Evolutionary conservation across 2,329 filamentous ascomycete species (phyloP).

Genomic region (Sclerotinia minor): DNA sequence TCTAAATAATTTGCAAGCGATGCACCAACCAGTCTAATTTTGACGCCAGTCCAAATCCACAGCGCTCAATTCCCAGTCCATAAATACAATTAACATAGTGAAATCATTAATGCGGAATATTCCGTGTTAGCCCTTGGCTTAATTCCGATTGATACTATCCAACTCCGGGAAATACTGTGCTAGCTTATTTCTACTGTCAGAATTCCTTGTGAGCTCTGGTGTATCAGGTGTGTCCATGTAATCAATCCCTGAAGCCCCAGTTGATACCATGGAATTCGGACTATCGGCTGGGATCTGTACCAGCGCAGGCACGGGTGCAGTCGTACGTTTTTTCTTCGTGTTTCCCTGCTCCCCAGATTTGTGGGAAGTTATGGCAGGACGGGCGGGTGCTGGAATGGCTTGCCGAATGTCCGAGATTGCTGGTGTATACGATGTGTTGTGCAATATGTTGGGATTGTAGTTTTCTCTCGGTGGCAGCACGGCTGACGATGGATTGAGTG

Average conservation of each 20-base stretch:
- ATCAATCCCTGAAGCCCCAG: neutral
- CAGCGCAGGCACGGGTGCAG: neutral
- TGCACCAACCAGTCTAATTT: conserved; percentile 9
- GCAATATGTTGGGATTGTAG: neutral
- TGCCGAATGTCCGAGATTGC: conserved; percentile 7
- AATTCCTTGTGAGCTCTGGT: conserved; percentile 34
- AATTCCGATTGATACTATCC: conserved; percentile 21
- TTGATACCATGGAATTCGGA: neutral
- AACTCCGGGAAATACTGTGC: conserved; percentile 40
- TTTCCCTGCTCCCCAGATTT: conserved; percentile 35
- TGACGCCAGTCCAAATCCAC: conserved; percentile 10
- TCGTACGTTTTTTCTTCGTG: conserved; percentile 39
- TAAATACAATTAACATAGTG: neutral
- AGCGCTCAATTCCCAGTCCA: neutral
- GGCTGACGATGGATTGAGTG: conserved; percentile 28
- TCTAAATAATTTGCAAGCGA: conserved; percentile 13
- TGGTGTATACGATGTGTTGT: neutral
- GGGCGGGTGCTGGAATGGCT: conserved; percentile 24
- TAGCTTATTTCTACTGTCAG: conserved; percentile 25
- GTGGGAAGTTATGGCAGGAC: conserved; percentile 14
- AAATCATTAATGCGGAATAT: neutral
- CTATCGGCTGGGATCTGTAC: neutral
- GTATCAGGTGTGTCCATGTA: conserved; percentile 20
- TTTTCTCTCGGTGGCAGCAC: conserved; percentile 21
- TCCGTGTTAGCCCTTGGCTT: neutral